Evolutionary conservation across 1,139 yeast genomes (phyloP).

Genomic region (Geotrichum siamense): DNA sequence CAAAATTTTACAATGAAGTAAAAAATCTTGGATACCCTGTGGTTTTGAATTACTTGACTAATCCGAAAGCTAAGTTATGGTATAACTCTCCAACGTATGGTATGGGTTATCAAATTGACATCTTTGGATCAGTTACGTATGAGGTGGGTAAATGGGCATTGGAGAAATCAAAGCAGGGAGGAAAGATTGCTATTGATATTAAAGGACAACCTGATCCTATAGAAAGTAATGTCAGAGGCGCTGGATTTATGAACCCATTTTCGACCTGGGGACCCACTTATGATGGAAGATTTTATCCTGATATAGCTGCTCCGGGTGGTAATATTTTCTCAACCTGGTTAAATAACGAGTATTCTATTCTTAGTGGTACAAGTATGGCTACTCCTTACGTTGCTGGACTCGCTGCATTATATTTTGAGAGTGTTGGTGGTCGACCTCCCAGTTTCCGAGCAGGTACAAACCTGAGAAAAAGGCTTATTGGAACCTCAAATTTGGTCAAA

Average conservation of each 20-base stretch:
- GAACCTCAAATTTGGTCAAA: slow-evolving; percentile 17
- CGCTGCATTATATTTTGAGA: slow-evolving; percentile 22
- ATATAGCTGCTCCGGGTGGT: slow-evolving; percentile 26
- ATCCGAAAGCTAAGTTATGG: slow-evolving; percentile 6
- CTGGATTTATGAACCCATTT: slow-evolving; percentile 17
- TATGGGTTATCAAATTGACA: slow-evolving; percentile 5
- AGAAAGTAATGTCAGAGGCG: slow-evolving; percentile 6
- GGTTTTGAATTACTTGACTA: slow-evolving; percentile 14
- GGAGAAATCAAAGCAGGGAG: not conserved
- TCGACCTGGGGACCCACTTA: slow-evolving; percentile 25
- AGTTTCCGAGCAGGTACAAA: slow-evolving; percentile 15
- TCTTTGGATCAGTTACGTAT: slow-evolving; percentile 13
- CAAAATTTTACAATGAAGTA: slow-evolving; percentile 8
- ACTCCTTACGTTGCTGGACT: slow-evolving; percentile 25
- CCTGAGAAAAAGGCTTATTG: slow-evolving; percentile 15
- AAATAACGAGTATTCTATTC: slow-evolving; percentile 17
- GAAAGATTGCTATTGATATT: slow-evolving; percentile 2
- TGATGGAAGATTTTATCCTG: slow-evolving; percentile 23
- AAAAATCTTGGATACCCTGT: slow-evolving; percentile 17
- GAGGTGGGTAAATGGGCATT: slow-evolving; percentile 16
- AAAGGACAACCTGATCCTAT: slow-evolving; percentile 4
- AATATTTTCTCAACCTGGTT: slow-evolving; percentile 21
- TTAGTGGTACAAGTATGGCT: slow-evolving; percentile 25
- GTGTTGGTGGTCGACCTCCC: slow-evolving; percentile 10
- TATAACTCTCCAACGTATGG: slow-evolving; percentile 12